These are phyloP conservation scores for Babesia ovata DNA, from an alignment of 169 alveolate genomes.

Conservation along the genomic window DNA sequence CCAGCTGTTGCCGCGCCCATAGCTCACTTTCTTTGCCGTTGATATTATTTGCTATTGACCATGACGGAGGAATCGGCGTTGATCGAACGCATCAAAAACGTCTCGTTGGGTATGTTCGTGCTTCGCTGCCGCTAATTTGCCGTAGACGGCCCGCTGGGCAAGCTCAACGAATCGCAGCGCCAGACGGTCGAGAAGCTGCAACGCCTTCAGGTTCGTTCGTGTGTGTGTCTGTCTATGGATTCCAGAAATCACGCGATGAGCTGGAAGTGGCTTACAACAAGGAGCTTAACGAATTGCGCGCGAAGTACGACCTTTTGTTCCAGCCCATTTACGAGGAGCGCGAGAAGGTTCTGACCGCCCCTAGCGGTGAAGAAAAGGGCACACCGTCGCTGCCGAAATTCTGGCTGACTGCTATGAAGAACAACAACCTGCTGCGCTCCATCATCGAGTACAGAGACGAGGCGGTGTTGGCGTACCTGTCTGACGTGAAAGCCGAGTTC, in stretches of 20 bases:
- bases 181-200: conserved; percentile 72
- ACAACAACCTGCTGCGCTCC: conserved; percentile 75
- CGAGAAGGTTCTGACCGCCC: conserved; percentile 50
- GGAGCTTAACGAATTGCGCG: conserved; percentile 75
- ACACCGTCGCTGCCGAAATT: conserved; percentile 76
- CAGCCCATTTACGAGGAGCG: conserved; percentile 76
- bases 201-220: conserved; percentile 52
- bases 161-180: conserved; percentile 75
- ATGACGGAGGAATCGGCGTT: conserved; percentile 67
- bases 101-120: conserved; percentile 54
- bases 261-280: conserved; percentile 73
- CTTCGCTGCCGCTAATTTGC: neutral
- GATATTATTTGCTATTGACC: neutral
- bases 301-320: conserved; percentile 75
- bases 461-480: conserved; percentile 75
- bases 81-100: conserved; percentile 65
- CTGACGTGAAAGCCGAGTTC: conserved; percentile 78
- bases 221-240: neutral
- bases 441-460: conserved; percentile 80
- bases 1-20: neutral
- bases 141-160: conserved; percentile 65
- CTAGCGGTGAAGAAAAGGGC: conserved; percentile 63
- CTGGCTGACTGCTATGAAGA: conserved; percentile 81
- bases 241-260: conserved; percentile 76
- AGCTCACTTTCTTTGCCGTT: neutral